Percentiles rank a stretch among this genome's conserved stretches.
Evolutionary conservation across 2,329 filamentous ascomycete genomes (phyloP).

Genomic region (Fusarium lyarnte): DNA sequence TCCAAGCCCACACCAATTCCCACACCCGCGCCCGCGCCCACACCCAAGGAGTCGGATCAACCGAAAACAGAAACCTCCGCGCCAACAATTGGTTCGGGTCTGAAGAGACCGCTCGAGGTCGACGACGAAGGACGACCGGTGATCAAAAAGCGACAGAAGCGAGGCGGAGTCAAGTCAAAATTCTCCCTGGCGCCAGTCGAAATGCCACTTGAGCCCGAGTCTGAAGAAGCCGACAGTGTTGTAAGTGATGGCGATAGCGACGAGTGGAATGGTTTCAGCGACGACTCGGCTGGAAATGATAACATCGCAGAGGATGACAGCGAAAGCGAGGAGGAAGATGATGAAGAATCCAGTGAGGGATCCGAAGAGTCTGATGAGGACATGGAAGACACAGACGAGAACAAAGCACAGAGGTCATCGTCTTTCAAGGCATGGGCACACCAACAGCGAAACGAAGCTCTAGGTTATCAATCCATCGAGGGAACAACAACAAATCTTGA

Average conservation of each 20-base stretch:
- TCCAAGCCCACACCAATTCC: neutral
- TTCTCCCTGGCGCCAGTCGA: slow-evolving; percentile 56
- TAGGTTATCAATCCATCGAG: slow-evolving; percentile 69
- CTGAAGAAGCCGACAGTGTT: slow-evolving; percentile 38
- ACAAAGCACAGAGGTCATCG: slow-evolving; percentile 54
- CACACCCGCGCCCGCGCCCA: neutral
- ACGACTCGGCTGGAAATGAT: slow-evolving; percentile 49
- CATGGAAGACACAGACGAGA: slow-evolving; percentile 45
- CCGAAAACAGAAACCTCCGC: slow-evolving; percentile 4
- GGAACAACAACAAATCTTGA: slow-evolving; percentile 55
- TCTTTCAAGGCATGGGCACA: slow-evolving; percentile 96
- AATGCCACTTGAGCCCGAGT: slow-evolving; percentile 48
- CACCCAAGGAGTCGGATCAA: neutral
- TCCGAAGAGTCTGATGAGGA: slow-evolving; percentile 46
- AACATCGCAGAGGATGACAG: slow-evolving; percentile 42
- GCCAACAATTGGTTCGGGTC: slow-evolving; percentile 71
- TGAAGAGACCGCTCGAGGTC: slow-evolving; percentile 86
- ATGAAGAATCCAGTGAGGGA: slow-evolving; percentile 41
- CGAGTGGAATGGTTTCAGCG: slow-evolving; percentile 72
- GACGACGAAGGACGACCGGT: slow-evolving; percentile 83
- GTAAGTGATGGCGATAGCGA: slow-evolving; percentile 49
- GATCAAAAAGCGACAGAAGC: slow-evolving; percentile 82
- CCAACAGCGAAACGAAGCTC: slow-evolving; percentile 82
- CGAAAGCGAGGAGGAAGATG: slow-evolving; percentile 40
- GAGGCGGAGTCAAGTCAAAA: slow-evolving; percentile 69